Evolutionary conservation across 352 stramenopile species (phyloP).

Genomic region (Phytophthora tubulina): DNA sequence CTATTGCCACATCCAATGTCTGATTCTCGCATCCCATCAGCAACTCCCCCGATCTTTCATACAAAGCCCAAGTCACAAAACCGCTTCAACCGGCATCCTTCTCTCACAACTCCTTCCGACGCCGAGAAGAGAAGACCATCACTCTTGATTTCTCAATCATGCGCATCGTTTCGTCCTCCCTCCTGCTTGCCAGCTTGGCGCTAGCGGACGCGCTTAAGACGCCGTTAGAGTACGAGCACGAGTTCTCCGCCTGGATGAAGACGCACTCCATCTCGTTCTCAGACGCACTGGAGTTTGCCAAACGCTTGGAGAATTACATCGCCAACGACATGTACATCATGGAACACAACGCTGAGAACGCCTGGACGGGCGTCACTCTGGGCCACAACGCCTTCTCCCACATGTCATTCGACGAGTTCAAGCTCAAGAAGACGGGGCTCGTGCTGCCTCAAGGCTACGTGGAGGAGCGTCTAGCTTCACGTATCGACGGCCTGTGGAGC

Average conservation of each 20-base stretch:
- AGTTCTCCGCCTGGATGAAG: conserved; percentile 78
- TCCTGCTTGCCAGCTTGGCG: conserved; percentile 44
- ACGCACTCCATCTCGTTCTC: conserved; percentile 59
- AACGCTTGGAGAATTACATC: conserved; percentile 82
- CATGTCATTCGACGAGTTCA: conserved; percentile 96
- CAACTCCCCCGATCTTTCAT: conserved; percentile 26
- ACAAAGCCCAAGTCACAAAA: conserved; percentile 28
- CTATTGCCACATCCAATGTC: conserved; percentile 13
- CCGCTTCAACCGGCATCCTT: conserved; percentile 33
- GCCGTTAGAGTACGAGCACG: conserved; percentile 72
- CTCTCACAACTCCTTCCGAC: conserved; percentile 39
- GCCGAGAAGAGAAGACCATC: conserved; percentile 24
- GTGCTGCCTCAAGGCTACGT: conserved; percentile 65
- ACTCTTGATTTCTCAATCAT: conserved; percentile 16
- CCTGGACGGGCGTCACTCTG: conserved; percentile 75
- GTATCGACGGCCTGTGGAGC: conserved; percentile 39
- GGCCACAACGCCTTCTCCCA: conserved; percentile 82
- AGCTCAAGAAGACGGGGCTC: conserved; percentile 67
- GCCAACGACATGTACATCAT: conserved; percentile 88
- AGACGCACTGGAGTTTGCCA: conserved; percentile 76
- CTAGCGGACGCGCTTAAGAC: conserved; percentile 58
- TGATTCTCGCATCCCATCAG: conserved; percentile 32
- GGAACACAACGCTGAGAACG: conserved; percentile 86
- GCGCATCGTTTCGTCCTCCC: conserved; percentile 21
- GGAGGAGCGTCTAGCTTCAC: conserved; percentile 60